Base-by-base conservation (phyloP, 805 yeast genomes). In the Lachancea cidri region DNA sequence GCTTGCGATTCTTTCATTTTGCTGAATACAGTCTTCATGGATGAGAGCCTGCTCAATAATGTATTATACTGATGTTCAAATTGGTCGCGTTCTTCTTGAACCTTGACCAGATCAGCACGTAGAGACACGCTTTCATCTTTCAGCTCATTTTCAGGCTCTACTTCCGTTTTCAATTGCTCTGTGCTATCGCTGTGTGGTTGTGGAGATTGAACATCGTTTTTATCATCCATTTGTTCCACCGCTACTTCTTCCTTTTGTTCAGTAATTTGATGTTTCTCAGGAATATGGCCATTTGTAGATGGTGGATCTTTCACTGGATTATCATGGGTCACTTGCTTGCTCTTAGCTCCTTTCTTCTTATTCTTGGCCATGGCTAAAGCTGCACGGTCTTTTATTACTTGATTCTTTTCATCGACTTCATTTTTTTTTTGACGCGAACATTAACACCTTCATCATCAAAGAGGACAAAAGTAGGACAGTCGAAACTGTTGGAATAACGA, bases 1-100 rank as follows among this genome's bases (percentile, higher is more conserved):
- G 60, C 64, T 54, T 83, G 82, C 0, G 86, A 67, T 43, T 76
- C 82, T 54, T 83, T 81, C 86, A 83, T 82, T 48, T 84, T 83
- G 30, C 66, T 70, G 59, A 84, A 84, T 2, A 84, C 73, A 1
- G 81, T 66, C 49, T 83, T 84, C 91, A 84, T 83, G 2, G 85
- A 75, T 1, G 86, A 75, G 14, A 85, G 58, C 56, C 82, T 72
- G 47, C 76, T 76, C 44, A 85, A 60, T 24, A 85, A 61, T 4
- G 74, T 68, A 45, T 82, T 81, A 53, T 83, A 82, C 47, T 79
- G 78, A 1, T 70, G 66, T 49, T 81, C 77, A 20, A 74, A 69
- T 22, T 73, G 71, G 36, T 74, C 81, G 42, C 82, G 71, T 52
- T 81, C 86, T 27, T 67, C 64, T 22, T 67, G 68, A 19, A 66